These are phyloP conservation scores for Apiotrichum sp. DNA, from an alignment of 1,284 basidiomycete species.

Conservation along the genomic window DNA sequence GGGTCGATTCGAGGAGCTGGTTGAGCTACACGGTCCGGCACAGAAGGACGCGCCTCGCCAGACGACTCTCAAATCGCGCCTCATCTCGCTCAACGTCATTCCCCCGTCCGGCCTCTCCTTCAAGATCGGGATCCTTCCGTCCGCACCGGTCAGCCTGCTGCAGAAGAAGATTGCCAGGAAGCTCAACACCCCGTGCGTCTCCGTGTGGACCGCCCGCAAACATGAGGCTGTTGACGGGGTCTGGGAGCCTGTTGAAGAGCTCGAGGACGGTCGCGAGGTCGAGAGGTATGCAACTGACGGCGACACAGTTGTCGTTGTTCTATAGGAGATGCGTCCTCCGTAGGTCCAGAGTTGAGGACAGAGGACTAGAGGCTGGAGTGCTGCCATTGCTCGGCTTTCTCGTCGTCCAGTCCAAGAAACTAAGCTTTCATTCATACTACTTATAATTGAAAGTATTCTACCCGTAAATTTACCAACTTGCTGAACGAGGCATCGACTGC, in stretches of 20 bases:
- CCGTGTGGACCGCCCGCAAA: slow-evolving; percentile 8
- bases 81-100: slow-evolving; percentile 22
- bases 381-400: too few species aligned
- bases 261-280: slow-evolving; percentile 17
- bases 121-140: slow-evolving; percentile 12
- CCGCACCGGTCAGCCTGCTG: slow-evolving; percentile 3
- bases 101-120: slow-evolving; percentile 14
- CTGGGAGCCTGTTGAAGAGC: slow-evolving; percentile 19
- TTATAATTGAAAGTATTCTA: too few species aligned
- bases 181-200: slow-evolving; percentile 1
- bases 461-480: too few species aligned
- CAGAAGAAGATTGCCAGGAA: slow-evolving; percentile 7
- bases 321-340: background rate
- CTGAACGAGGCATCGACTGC: too few species aligned
- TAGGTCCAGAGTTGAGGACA: too few species aligned
- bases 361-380: too few species aligned
- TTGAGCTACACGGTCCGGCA: slow-evolving; percentile 15
- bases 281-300: slow-evolving; percentile 19
- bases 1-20: slow-evolving; percentile 29
- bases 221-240: slow-evolving; percentile 1
- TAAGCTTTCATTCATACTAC: too few species aligned
- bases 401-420: too few species aligned
- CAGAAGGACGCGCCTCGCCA: background rate
- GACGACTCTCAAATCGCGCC: slow-evolving; percentile 23
- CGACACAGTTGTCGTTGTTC: slow-evolving; percentile 10